Base-by-base conservation (phyloP, 805 yeast genomes). In the Blastobotrys chiropterorum region DNA sequence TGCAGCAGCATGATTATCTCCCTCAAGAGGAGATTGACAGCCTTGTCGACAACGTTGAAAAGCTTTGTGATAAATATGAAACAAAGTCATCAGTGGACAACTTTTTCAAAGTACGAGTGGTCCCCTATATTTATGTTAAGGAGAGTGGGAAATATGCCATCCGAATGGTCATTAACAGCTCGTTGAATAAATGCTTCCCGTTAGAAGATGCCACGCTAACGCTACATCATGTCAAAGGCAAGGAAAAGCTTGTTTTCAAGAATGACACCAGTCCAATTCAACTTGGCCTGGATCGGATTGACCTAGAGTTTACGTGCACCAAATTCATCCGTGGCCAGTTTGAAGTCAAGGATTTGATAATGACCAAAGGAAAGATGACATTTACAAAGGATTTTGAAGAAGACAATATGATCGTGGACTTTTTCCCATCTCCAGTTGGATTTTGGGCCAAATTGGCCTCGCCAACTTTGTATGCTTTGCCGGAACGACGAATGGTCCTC, bases 301-400 rank as follows among this genome's bases (percentile, higher is more conserved):
- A 26, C 11, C 34, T 26, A 6, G 50, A 40, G 2, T 59, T 75
- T 8, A 39, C 49, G 13, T 57, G 72, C 1, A 56, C 56, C 8
- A 48, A 61, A 2, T 70, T 76, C 46, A 55, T 62, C 1, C 56
- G 68, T 15, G 80, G 80, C 0, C 20, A 54, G 1, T 71, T 76
- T 53, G 60, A 55, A 3, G 59, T 70, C 2, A 53, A 59, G 7
- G 44, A 56, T 5, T 49, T 72, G n/a, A 57, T 53, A 13, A 59
- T 68, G 15, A 53, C 49, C 3, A 47, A 66, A 19, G 65, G 65
- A 3, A 60, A 62, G 19, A 59, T 68, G 15, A 30, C 56, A 0
- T 53, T 74, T 8, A 38, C 49, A 1, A 64, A 70, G 47, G 53
- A 52, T 8, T 58, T 54, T 39, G 34, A 44, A 17, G 40, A 15